Base-by-base conservation (phyloP, 805 yeast genomes). In the Nakazawaea holstii region DNA sequence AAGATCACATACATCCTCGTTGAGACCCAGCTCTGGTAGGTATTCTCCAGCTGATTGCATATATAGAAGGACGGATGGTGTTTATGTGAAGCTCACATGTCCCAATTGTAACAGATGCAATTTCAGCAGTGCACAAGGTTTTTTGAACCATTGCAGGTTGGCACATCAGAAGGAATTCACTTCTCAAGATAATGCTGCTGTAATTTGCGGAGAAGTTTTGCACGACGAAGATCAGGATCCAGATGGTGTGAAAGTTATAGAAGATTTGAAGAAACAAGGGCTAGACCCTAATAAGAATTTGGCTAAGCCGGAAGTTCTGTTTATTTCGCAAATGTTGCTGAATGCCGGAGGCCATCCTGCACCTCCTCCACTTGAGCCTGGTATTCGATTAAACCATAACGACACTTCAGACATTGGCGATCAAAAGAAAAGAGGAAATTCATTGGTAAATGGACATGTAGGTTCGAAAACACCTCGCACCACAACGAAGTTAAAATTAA, bases 51-150 rank as follows among this genome's bases (percentile, higher is more conserved):
- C 66, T 41, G 63, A 67, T 20, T 82, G 88, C 53, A 72, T 83
- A 3, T 83, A 81, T 56, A 69, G 81, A 52, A 62, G 89, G 51
- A 77, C 83, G 5, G 94, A 87, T 60, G 91, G 91, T 2, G 70
- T 83, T 1, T 64, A 84, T 17, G 89, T 87, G 2, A 71, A 80
- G 42, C 69, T 87, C 33, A 80, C 79, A 8, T 87, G 95, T 60
- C 77, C 81, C 1, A 76, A 73, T 43, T 87, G 95, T 62, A 74
- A 70, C 9, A 62, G 91, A 45, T 73, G 80, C 37, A 86, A 84
- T 52, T 87, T 87, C 58, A 81, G 87, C 8, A 78, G 86, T 11
- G 87, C 90, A 0, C 94, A 87, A 59, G 94, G 94, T 13, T 84
- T 87, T 54, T 72, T 85, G 33, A 87, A 85, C 60, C 95, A 87